Evolutionary conservation across 306 rosid genomes (phyloP).

Genomic region (Gillenia trifoliata): DNA sequence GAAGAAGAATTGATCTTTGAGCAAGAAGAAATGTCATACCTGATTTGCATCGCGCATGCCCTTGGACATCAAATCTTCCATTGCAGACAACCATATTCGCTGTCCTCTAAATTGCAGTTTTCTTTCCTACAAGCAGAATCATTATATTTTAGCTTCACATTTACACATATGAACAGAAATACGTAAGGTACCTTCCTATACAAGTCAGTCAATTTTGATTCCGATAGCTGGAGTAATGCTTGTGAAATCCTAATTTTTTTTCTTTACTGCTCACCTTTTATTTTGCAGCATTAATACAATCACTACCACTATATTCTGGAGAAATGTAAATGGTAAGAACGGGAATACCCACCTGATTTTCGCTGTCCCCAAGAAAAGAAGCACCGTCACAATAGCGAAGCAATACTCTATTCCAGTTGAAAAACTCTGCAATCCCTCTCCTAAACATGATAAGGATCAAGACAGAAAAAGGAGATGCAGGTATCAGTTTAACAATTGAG

Average conservation of each 20-base stretch:
- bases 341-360: constrained; percentile 40
- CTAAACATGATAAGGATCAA: constrained; percentile 11
- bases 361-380: constrained; percentile 71
- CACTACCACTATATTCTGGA: neutral
- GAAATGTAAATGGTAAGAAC: neutral
- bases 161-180: too few relatives aligned
- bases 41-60: constrained; percentile 70
- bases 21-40: neutral
- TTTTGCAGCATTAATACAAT: neutral
- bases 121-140: constrained; percentile 33
- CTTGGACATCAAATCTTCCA: constrained; percentile 62
- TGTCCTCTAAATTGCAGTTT: constrained; percentile 74
- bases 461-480: neutral
- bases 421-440: constrained; percentile 52
- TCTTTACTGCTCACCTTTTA: neutral
- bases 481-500: neutral
- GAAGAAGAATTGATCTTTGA: too few relatives aligned
- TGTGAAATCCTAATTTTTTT: neutral
- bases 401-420: constrained; percentile 75
- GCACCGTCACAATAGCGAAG: constrained; percentile 86
- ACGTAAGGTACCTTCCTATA: too few relatives aligned
- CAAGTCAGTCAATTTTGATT: too few relatives aligned
- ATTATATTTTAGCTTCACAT: too few relatives aligned
- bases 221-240: too few relatives aligned
- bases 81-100: constrained; percentile 71